These are phyloP conservation scores for Ailanthus altissimus DNA, from an alignment of 345 rosid genomes.

Conservation along the genomic window DNA sequence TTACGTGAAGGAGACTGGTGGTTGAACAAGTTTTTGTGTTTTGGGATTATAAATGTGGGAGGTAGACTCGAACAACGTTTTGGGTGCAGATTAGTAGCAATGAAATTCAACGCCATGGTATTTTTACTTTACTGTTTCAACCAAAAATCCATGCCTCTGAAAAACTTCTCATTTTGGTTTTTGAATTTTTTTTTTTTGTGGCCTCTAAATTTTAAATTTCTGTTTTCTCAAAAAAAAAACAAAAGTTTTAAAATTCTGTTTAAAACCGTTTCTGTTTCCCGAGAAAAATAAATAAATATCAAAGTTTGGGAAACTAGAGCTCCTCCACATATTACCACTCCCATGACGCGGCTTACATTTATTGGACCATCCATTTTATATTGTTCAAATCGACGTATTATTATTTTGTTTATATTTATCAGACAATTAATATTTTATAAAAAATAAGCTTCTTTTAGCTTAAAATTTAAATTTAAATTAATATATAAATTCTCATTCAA, in stretches of 20 bases:
- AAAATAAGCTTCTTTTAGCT: too few species aligned
- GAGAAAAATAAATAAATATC: not conserved
- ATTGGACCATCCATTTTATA: not conserved
- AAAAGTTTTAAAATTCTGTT: not conserved
- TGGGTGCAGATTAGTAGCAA: conserved; percentile 31
- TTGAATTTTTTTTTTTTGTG: not conserved
- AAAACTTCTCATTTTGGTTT: not conserved
- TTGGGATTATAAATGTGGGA: conserved; percentile 27
- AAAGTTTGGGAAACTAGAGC: not conserved
- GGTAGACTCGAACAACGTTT: conserved; percentile 15
- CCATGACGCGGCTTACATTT: not conserved
- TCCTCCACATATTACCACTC: conserved; percentile 5
- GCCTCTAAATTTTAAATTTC: not conserved
- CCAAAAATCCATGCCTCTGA: not conserved
- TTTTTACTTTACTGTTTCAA: not conserved
- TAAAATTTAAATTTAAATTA: too few species aligned
- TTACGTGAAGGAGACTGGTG: conserved; percentile 23
- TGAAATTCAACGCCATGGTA: conserved; percentile 42
- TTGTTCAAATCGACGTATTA: too few species aligned
- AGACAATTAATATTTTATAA: too few species aligned
- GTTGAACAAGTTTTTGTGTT: conserved; percentile 26
- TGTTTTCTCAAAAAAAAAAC: too few species aligned
- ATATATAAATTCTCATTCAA: too few species aligned
- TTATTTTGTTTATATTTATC: too few species aligned
- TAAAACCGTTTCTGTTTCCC: not conserved